phyloP scores from a whole-genome alignment of 148 eudicot species.

The Arctostaphylos glauca region DNA sequence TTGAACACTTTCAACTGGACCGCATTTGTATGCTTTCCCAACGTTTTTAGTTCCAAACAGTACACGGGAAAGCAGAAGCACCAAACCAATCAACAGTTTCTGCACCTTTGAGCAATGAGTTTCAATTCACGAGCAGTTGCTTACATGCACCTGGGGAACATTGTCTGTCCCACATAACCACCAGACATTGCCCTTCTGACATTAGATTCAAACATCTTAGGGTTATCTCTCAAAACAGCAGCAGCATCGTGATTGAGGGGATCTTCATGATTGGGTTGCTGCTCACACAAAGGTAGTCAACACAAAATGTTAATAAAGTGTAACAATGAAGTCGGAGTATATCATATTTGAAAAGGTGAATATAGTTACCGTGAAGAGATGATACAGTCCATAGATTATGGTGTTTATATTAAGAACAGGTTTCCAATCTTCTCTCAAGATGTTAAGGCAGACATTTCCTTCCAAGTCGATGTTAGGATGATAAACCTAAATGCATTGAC shows the following conservation, averaged over 20 bases:
- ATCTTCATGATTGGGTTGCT: conserved; percentile 96
- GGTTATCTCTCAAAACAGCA: conserved; percentile 83
- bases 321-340: not conserved
- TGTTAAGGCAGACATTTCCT: conserved; percentile 93
- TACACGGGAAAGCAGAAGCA: conserved; percentile 4
- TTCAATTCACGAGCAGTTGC: not conserved
- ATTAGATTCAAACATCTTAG: conserved; percentile 67
- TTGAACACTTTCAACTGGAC: not conserved
- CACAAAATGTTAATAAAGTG: not conserved
- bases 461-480: conserved; percentile 95
- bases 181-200: conserved; percentile 89
- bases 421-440: conserved; percentile 94
- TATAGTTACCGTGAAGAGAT: conserved; percentile 79
- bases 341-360: not conserved
- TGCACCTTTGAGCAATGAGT: conserved; percentile 1
- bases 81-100: not conserved
- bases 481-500: conserved; percentile 40
- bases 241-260: conserved; percentile 95
- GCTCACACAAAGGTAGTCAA: conserved; percentile 14
- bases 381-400: conserved; percentile 71
- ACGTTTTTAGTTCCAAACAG: not conserved
- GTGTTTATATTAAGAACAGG: conserved; percentile 87
- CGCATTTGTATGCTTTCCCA: not conserved
- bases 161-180: conserved; percentile 76
- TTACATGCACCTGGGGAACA: conserved; percentile 64